A percentile compares a stretch with the other conserved stretches of the same genome.
Conservation (phyloP, 495 filamentous ascomycete species). For the Talaromyces wortmannii region DNA sequence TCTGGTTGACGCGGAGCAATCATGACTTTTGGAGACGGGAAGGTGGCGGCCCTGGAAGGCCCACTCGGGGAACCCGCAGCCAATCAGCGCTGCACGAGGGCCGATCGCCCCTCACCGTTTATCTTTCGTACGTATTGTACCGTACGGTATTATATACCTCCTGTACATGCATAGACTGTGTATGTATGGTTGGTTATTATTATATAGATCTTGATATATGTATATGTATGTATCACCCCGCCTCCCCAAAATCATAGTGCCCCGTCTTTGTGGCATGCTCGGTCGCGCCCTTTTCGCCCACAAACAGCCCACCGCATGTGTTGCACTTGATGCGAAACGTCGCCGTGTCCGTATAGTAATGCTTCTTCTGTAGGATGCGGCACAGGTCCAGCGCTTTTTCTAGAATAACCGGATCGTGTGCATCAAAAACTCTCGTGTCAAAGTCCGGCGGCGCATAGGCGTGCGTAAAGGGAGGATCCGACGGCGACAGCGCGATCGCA, state of each 20-base stretch:
- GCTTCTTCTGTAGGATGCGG: conserved; percentile 56
- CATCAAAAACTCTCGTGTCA: conserved; percentile 74
- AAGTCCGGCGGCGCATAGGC: conserved; percentile 57
- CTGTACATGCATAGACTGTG: background rate
- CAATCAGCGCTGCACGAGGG: conserved; percentile 5
- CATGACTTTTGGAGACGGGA: no score
- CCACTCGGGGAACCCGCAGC: background rate
- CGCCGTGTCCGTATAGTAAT: conserved; percentile 90
- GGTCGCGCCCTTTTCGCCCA: conserved; percentile 65
- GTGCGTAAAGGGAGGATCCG: conserved; percentile 47
- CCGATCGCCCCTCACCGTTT: background rate
- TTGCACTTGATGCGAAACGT: conserved; percentile 80
- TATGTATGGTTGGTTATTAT: background rate
- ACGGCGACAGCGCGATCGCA: conserved; percentile 69
- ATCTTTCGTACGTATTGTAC: background rate
- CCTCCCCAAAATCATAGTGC: conserved; percentile 70
- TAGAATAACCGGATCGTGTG: conserved; percentile 60
- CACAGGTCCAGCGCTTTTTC: conserved; percentile 66
- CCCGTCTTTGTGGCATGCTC: conserved; percentile 61
- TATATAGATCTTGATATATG: background rate
- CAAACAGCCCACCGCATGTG: conserved; percentile 60
- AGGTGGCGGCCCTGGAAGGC: no score
- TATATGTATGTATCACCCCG: conserved; percentile 15
- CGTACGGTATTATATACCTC: no score
- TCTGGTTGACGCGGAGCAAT: no score